Percentiles rank a stretch among this genome's conserved stretches.
phyloP scores from a whole-genome alignment of 345 rosid species.

The Sisymbrium altissimum region DNA sequence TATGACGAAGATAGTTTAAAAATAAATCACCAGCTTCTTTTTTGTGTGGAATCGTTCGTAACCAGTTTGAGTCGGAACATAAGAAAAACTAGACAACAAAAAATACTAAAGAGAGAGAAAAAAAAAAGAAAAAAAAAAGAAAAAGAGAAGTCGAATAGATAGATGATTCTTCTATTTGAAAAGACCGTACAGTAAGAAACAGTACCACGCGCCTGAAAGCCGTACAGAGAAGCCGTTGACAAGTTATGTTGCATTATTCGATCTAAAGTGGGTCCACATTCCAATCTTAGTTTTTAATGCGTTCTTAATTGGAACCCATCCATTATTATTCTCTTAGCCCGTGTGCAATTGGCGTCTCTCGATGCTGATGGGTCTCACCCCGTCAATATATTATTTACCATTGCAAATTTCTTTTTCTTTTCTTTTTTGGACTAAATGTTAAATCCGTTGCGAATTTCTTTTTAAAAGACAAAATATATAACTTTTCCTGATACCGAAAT shows the following conservation, averaged over 20 bases:
- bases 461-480: too few relatives aligned
- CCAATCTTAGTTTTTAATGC: slow-evolving; percentile 21
- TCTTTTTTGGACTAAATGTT: too few relatives aligned
- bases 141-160: background rate
- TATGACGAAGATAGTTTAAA: background rate
- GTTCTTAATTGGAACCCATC: slow-evolving; percentile 34
- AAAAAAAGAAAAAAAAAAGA: background rate
- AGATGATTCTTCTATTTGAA: background rate
- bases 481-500: too few relatives aligned
- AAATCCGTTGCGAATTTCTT: too few relatives aligned
- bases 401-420: too few relatives aligned
- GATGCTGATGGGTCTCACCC: background rate
- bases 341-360: slow-evolving; percentile 2
- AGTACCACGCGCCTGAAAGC: slow-evolving; percentile 21
- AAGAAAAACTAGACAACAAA: background rate
- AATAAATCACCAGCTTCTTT: background rate
- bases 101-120: too few relatives aligned
- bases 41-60: background rate
- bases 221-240: slow-evolving; percentile 38
- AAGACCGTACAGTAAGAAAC: slow-evolving; percentile 30
- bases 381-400: background rate
- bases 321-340: background rate
- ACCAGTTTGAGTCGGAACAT: background rate
- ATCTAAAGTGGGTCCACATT: background rate
- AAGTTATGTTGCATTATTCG: slow-evolving; percentile 13